Conservation (phyloP, 2,329 filamentous ascomycete genomes). For the Akanthomyces dipterigenus region DNA sequence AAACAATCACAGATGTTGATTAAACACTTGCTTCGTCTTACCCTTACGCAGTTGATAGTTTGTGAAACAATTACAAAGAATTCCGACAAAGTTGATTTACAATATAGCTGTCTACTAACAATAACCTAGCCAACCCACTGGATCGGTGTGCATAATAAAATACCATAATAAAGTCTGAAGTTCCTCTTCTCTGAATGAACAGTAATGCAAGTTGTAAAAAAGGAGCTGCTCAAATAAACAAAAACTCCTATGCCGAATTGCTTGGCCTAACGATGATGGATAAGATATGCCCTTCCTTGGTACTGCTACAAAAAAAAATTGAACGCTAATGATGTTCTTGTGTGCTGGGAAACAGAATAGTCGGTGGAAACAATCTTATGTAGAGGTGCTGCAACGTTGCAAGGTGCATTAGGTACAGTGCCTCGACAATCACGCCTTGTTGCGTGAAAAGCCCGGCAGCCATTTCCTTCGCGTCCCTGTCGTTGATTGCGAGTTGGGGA, state of each 20-base stretch:
- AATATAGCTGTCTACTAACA: too few species aligned
- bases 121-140: too few species aligned
- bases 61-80: not conserved
- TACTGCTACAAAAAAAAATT: not conserved
- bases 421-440: not conserved
- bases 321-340: slow-evolving; percentile 1
- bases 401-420: too few species aligned
- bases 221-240: not conserved
- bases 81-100: not conserved
- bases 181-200: not conserved
- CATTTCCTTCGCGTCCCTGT: slow-evolving; percentile 29
- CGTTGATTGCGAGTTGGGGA: slow-evolving; percentile 11
- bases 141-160: too few species aligned
- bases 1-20: not conserved
- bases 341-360: not conserved
- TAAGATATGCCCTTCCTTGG: not conserved
- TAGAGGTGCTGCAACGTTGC: too few species aligned
- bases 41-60: too few species aligned
- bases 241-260: not conserved
- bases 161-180: not conserved
- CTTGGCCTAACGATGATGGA: not conserved
- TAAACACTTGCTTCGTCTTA: not conserved
- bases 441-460: slow-evolving; percentile 25
- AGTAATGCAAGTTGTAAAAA: not conserved
- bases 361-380: not conserved